These are phyloP conservation scores for Arthrobotrys pseudoclavata DNA, from an alignment of 2,329 filamentous ascomycete genomes.

Conservation along the genomic window DNA sequence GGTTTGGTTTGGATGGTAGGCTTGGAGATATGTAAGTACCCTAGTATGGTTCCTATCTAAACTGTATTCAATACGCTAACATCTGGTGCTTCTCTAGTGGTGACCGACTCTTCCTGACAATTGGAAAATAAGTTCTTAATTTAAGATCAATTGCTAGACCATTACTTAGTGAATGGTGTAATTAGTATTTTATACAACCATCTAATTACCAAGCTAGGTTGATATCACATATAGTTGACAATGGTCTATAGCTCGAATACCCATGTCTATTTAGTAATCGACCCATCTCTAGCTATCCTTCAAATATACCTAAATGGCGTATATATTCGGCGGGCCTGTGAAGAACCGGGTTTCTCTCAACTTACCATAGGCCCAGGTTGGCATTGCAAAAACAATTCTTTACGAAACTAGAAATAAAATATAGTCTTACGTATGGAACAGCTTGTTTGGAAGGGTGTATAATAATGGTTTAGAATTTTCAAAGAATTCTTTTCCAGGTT, in stretches of 20 bases:
- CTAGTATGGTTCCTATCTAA: neutral
- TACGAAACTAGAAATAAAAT: neutral
- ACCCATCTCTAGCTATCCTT: no score
- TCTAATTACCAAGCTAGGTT: neutral
- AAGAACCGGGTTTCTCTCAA: neutral
- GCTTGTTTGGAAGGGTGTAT: slow-evolving; percentile 23
- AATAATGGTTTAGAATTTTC: slow-evolving; percentile 48
- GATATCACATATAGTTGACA: neutral
- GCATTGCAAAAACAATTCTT: neutral
- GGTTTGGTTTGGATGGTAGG: slow-evolving; percentile 17
- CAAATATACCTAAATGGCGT: neutral
- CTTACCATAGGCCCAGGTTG: neutral
- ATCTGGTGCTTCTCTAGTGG: slow-evolving; percentile 20
- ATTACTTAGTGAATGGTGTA: neutral
- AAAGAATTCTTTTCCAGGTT: slow-evolving; percentile 55
- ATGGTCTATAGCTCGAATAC: no score
- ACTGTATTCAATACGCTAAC: slow-evolving; percentile 4
- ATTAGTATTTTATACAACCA: slow-evolving; percentile 1
- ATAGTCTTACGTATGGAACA: slow-evolving; percentile 4
- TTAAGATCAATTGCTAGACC: neutral
- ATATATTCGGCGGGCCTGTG: neutral
- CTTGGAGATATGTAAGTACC: slow-evolving; percentile 57
- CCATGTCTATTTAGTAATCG: no score
- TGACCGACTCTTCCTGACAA: slow-evolving; percentile 57
- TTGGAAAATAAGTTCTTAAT: slow-evolving; percentile 36